Evolutionary conservation across 352 stramenopile genomes (phyloP), one percentile per base, ranked within the genome.

Genomic region (Phytophthora pisi): DNA sequence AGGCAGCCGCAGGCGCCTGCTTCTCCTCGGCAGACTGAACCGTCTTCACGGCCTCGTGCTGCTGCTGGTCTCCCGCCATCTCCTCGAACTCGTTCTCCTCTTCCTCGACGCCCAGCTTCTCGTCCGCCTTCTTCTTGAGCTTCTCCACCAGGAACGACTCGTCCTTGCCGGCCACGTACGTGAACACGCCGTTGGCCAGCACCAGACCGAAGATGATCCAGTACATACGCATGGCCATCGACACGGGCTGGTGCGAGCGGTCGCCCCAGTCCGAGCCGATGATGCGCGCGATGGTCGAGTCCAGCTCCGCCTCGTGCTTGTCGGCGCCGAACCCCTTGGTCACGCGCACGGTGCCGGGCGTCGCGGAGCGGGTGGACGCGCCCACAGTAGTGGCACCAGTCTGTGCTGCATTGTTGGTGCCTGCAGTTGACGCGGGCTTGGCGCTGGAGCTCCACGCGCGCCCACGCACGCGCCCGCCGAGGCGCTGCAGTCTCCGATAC

Each of bases 181-280:
- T 90, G 68, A 82, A 89, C 51, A 82, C 36, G 23, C 84, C 84
- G 60, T 91, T 92, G 61, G 38, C 61, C 30, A 92, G 50, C 52
- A 92, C 78, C 7, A 88, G 16, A 4, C 30, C 67, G 55, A 92
- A 92, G 47, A 90, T 23, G 40, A 85, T 26, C 84, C 84, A 92
- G 61, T 92, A 92, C 16, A 92, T 50, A 26, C 84, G 85, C 84
- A 92, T 92, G 46, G 80, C 69, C 31, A 87, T 51, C 43, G 84
- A 87, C 53, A 92, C 75, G 23, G 68, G 69, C 73, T 92, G 84
- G 30, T 78, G 76, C 42, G 82, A 82, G 18, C 84, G 84, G 56
- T 92, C 84, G 42, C 77, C 84, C 84, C 84, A 92, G 64, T 92
- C 84, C 6, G 84, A 92, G 47, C 84, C 84, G 26, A 92, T 85